Conservation (phyloP, 192 early-diverging fungal species). For the Cetraspora pellucida region DNA sequence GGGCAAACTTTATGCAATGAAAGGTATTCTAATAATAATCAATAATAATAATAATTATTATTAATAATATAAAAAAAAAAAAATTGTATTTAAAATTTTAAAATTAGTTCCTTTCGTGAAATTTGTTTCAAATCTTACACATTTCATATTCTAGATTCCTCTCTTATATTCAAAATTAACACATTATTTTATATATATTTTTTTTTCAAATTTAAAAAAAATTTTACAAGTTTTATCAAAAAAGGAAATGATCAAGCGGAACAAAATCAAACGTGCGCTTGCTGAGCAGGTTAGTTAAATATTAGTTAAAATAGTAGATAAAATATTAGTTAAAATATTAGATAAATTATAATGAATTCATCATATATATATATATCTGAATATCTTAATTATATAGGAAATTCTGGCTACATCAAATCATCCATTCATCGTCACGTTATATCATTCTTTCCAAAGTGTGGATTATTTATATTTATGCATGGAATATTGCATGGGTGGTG, state of each 20-base stretch:
- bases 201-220: too few relatives aligned
- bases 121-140: too few relatives aligned
- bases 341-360: background rate
- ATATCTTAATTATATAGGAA: slow-evolving; percentile 36
- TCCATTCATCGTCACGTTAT: slow-evolving; percentile 86
- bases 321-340: background rate
- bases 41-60: background rate
- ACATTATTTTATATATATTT: background rate
- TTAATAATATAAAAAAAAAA: too few relatives aligned
- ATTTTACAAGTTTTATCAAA: slow-evolving; percentile 69
- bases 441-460: slow-evolving; percentile 87
- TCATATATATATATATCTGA: background rate
- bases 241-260: slow-evolving; percentile 95
- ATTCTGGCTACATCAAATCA: slow-evolving; percentile 80
- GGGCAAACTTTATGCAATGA: slow-evolving; percentile 92
- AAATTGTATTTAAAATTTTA: background rate
- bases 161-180: background rate
- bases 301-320: background rate
- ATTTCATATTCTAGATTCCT: too few relatives aligned
- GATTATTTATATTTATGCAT: slow-evolving; percentile 84
- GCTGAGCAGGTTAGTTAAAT: slow-evolving; percentile 88
- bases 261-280: slow-evolving; percentile 97
- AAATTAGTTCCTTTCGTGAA: too few relatives aligned
- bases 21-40: slow-evolving; percentile 54
- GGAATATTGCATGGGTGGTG: slow-evolving; percentile 89